Evolutionary conservation across 768 basidiomycete species (phyloP).

Genomic region (Tricholoma matsutake): DNA sequence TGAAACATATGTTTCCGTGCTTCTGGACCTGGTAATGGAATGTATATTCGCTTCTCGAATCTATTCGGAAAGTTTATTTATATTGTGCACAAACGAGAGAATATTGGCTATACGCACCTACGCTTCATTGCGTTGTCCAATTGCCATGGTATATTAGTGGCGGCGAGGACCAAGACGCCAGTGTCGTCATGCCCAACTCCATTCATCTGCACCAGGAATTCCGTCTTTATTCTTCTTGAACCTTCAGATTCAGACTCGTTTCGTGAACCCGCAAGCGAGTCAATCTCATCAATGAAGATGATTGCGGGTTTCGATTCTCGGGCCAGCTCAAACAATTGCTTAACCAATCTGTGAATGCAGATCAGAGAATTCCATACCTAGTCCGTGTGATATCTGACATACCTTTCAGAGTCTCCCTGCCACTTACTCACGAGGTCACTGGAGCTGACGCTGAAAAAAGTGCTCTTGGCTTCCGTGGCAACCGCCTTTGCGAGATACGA

Average conservation of each 20-base stretch:
- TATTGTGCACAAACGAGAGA: not conserved
- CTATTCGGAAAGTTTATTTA: slow-evolving; percentile 31
- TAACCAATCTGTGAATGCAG: slow-evolving; percentile 66
- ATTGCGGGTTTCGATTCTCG: slow-evolving; percentile 95
- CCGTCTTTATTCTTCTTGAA: slow-evolving; percentile 95
- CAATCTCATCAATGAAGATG: slow-evolving; percentile 99
- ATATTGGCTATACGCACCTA: slow-evolving; percentile 45
- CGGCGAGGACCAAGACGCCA: slow-evolving; percentile 93
- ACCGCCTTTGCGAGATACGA: slow-evolving; percentile 97
- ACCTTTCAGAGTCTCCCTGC: slow-evolving; percentile 99
- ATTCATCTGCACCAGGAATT: slow-evolving; percentile 98
- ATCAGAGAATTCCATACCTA: not conserved
- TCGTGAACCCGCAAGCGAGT: slow-evolving; percentile 91
- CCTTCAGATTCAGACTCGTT: slow-evolving; percentile 98
- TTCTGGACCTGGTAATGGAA: slow-evolving; percentile 91
- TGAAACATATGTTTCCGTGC: slow-evolving; percentile 96
- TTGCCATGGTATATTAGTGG: slow-evolving; percentile 99
- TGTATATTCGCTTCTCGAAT: slow-evolving; percentile 98
- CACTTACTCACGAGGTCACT: slow-evolving; percentile 97
- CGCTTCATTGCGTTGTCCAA: slow-evolving; percentile 97
- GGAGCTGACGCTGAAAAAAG: slow-evolving; percentile 95
- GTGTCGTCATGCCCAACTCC: slow-evolving; percentile 98
- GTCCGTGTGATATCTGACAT: slow-evolving; percentile 22
- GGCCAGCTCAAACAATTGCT: slow-evolving; percentile 94
- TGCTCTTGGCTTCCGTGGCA: slow-evolving; percentile 98